Evolutionary conservation across 345 rosid species (phyloP).

Genomic region (Lumnitzera littorea): DNA sequence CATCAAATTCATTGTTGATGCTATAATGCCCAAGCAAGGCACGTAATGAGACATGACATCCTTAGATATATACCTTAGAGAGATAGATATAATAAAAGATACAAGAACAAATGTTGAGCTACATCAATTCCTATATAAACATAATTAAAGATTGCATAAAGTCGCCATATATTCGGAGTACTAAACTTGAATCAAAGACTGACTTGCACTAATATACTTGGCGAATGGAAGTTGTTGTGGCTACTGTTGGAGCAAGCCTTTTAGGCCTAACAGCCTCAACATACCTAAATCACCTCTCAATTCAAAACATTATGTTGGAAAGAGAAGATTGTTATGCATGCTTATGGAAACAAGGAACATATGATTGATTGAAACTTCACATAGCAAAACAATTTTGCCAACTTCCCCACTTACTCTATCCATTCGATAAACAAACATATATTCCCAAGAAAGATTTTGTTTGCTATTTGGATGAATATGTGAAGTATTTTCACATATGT

Average conservation of each 20-base stretch:
- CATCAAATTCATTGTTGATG: too few species aligned
- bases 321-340: slow-evolving; percentile 48
- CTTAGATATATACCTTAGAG: too few species aligned
- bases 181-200: too few species aligned
- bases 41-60: too few species aligned
- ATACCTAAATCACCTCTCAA: slow-evolving; percentile 28
- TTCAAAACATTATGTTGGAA: slow-evolving; percentile 40
- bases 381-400: slow-evolving; percentile 41
- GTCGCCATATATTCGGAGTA: too few species aligned
- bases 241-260: slow-evolving; percentile 59
- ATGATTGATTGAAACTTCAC: slow-evolving; percentile 43
- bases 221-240: slow-evolving; percentile 8
- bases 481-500: slow-evolving; percentile 20
- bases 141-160: too few species aligned
- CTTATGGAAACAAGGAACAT: slow-evolving; percentile 44
- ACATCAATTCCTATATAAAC: too few species aligned
- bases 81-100: too few species aligned
- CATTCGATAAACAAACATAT: slow-evolving; percentile 26
- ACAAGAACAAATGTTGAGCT: too few species aligned
- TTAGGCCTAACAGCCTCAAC: slow-evolving; percentile 49
- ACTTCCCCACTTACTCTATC: slow-evolving; percentile 44
- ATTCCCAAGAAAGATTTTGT: slow-evolving; percentile 32
- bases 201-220: too few species aligned
- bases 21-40: too few species aligned
- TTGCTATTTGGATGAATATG: slow-evolving; percentile 39